Evolutionary conservation across 768 basidiomycete genomes (phyloP), one percentile per base, ranked within the genome.

Genomic region (Mycena galericulata): DNA sequence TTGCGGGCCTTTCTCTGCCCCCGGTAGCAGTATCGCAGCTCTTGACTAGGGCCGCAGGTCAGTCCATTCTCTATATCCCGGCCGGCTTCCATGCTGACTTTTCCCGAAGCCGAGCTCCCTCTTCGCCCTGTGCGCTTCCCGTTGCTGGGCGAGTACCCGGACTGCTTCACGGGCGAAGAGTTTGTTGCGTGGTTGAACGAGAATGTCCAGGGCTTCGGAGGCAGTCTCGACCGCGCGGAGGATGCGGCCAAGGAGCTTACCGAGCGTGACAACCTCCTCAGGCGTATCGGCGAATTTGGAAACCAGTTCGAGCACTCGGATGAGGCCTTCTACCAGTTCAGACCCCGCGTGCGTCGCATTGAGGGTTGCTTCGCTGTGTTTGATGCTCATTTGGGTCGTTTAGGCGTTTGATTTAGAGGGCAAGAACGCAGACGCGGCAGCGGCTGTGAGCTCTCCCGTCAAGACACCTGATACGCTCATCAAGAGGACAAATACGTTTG

Each of bases 131-230:
- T 96, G 32, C 89, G 91, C 40, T 89, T 95, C 80, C 91, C 95
- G 1, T 80, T 96, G 17, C 75, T 96, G 14, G 94, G 94, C 50
- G 93, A 95, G 81, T 96, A 96, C 70, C 85, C 90, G 30, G 92
- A 94, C 64, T 91, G 92, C 65, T 97, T 97, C 79, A 90, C 89
- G 18, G 96, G 96, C 30, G 95, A 95, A 45, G 96, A 97, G 70
- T 91, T 98, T 70, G 92, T 92, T 11, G 85, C 87, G 6, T 98
- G 95, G 95, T 79, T 98, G 62, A 89, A 89, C 64, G 87, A 86
- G 64, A 90, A 93, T 69, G 90, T 97, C 3, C 87, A 89, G 67
- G 93, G 88, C 10, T 92, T 97, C 68, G 90, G 87, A 20, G 93
- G 92, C 22, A 92, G 85, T 76, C 80, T 93, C 62, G 95, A 96